Base-by-base conservation (phyloP, 495 filamentous ascomycete species). In the Podospora didyma region DNA sequence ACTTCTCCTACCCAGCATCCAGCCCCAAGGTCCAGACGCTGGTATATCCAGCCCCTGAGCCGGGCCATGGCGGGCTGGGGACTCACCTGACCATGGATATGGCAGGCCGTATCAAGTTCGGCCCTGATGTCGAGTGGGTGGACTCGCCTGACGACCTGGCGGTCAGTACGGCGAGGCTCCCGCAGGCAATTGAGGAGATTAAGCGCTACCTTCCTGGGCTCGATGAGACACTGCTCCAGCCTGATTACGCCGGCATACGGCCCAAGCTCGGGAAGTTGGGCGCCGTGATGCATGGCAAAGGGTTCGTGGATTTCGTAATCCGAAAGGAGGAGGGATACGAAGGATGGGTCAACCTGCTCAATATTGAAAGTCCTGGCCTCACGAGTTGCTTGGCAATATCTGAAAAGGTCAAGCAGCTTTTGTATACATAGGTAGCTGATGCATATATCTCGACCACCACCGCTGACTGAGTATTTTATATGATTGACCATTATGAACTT, bases 61-160 rank as follows among this genome's bases (percentile, higher is more conserved):
- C 89, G 0, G 91, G 92, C 12, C 80, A 85, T 39, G 92, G 82
- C 45, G 94, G 94, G 0, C 78, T 98, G 9, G 94, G 94, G 42
- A 97, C 94, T 1, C 94, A 98, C 73, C 74, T 98, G 5, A 98
- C 94, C 0, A 79, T 97, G 19, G 94, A 98, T 66, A 79, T 97
- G 75, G 82, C 80, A 0, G 93, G 92, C 0, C 81, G 89, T 1
- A 81, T 97, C 24, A 87, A 92, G 35, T 98, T 98, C 67, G 94
- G 94, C 0, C 94, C 94, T 0, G 94, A 98, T 64, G 89, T 97
- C 12, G 92, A 97, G 69, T 97, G 95, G 94, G 84, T 95, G 1
- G 79, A 82, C 37, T 62, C 64, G 0, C 62, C 75, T 0, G 9
- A 49, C 9, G 68, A 74, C 21, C 54, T 85, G 2, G 55, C 58